These are phyloP conservation scores for Kingdonia uniflora DNA, from an alignment of 164 flowering plant species.

Conservation along the genomic window DNA sequence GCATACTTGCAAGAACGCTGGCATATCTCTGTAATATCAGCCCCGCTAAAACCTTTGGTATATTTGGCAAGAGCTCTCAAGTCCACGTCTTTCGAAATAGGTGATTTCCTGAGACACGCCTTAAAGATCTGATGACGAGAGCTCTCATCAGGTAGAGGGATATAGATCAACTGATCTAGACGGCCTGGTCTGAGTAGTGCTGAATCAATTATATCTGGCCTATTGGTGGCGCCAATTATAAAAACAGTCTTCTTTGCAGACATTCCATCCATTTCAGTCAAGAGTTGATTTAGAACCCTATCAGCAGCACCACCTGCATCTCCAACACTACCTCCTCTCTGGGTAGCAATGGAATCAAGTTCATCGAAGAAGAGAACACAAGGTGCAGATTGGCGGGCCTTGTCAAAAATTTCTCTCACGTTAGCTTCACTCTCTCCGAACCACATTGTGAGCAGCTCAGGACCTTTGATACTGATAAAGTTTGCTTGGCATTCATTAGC, in stretches of 20 bases:
- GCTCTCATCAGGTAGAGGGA: constrained; percentile 81
- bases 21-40: constrained; percentile 87
- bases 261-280: constrained; percentile 94
- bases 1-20: constrained; percentile 86
- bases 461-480: constrained; percentile 85
- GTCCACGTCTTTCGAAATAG: constrained; percentile 70
- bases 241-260: constrained; percentile 85
- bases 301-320: constrained; percentile 96
- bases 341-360: constrained; percentile 87
- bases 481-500: constrained; percentile 90
- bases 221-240: constrained; percentile 80
- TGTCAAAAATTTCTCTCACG: constrained; percentile 80
- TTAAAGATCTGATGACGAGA: constrained; percentile 70
- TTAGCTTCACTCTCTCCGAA: constrained; percentile 94
- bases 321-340: constrained; percentile 86
- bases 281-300: constrained; percentile 76
- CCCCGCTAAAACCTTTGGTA: constrained; percentile 90
- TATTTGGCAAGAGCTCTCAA: constrained; percentile 67
- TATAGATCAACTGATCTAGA: constrained; percentile 81
- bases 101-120: constrained; percentile 76
- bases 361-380: constrained; percentile 88
- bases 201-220: constrained; percentile 86
- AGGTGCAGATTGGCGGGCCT: constrained; percentile 87
- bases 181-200: constrained; percentile 84
- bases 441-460: constrained; percentile 91